Evolutionary conservation across 306 rosid genomes (phyloP).

Genomic region (Phaseolus lunatus): DNA sequence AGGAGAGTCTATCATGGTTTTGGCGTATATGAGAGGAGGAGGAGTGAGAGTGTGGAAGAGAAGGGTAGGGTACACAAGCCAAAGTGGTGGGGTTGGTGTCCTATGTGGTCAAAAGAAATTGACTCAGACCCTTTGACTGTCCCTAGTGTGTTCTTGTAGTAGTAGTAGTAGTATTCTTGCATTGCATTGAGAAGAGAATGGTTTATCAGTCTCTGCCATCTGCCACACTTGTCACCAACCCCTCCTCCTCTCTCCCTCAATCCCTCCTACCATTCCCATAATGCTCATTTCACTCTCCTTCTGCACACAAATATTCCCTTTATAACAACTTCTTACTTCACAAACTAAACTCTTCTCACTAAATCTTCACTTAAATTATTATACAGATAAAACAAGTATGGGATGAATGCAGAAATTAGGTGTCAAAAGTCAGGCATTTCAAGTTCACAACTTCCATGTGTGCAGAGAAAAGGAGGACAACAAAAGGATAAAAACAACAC

Average conservation of each 20-base stretch:
- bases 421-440: neutral
- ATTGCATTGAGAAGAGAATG: neutral
- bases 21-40: conserved; percentile 39
- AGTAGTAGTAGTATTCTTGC: too few species aligned
- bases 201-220: conserved; percentile 40
- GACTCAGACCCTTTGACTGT: conserved; percentile 54
- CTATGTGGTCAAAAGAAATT: conserved; percentile 60
- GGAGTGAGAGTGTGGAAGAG: neutral
- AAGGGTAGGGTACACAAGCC: neutral
- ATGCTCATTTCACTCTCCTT: conserved; percentile 19
- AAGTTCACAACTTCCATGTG: neutral
- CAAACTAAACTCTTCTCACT: too few species aligned
- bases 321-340: too few species aligned
- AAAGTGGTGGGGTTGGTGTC: conserved; percentile 48
- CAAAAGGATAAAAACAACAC: conserved; percentile 6
- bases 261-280: conserved; percentile 40
- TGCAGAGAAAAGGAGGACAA: neutral
- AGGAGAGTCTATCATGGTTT: conserved; percentile 54
- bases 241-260: conserved; percentile 35
- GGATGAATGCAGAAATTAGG: neutral
- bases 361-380: too few species aligned
- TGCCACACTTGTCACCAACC: conserved; percentile 50
- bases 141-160: conserved; percentile 47
- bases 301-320: too few species aligned
- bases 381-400: neutral